Conservation (phyloP, 345 rosid species). For the Syzygium aqueum region DNA sequence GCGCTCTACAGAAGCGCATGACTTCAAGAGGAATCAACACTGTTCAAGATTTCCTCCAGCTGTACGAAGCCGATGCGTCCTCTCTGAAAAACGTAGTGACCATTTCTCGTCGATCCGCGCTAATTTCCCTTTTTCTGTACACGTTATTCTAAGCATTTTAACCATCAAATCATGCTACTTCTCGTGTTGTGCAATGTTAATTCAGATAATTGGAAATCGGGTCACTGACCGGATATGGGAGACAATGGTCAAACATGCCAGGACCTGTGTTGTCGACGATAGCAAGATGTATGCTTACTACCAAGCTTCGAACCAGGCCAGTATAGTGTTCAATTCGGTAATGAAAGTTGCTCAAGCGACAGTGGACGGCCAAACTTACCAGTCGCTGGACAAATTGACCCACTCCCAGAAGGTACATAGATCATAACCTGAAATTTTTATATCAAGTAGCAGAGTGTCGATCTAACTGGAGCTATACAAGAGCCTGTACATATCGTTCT, state of each 20-base stretch:
- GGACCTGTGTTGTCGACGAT: conserved; percentile 40
- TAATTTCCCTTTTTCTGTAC: neutral
- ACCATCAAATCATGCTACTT: neutral
- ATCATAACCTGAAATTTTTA: neutral
- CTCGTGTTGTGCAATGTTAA: neutral
- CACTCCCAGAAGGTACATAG: conserved; percentile 27
- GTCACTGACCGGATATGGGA: conserved; percentile 44
- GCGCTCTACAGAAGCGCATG: conserved; percentile 14
- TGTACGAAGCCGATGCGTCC: neutral
- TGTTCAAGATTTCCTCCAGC: conserved; percentile 19
- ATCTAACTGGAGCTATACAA: neutral
- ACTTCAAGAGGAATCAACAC: conserved; percentile 4
- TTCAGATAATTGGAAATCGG: conserved; percentile 35
- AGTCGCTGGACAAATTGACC: conserved; percentile 18
- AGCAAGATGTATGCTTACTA: conserved; percentile 26
- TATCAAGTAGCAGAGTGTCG: neutral
- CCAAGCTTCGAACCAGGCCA: conserved; percentile 10
- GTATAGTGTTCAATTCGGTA: conserved; percentile 42
- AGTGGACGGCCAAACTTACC: conserved; percentile 15
- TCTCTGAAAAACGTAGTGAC: conserved; percentile 33
- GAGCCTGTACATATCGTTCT: neutral
- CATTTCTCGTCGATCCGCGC: neutral
- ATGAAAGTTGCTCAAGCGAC: conserved; percentile 32
- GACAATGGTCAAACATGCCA: conserved; percentile 49
- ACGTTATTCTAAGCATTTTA: neutral